Base-by-base conservation (phyloP, 148 eudicot genomes). In the Silene uniflora region DNA sequence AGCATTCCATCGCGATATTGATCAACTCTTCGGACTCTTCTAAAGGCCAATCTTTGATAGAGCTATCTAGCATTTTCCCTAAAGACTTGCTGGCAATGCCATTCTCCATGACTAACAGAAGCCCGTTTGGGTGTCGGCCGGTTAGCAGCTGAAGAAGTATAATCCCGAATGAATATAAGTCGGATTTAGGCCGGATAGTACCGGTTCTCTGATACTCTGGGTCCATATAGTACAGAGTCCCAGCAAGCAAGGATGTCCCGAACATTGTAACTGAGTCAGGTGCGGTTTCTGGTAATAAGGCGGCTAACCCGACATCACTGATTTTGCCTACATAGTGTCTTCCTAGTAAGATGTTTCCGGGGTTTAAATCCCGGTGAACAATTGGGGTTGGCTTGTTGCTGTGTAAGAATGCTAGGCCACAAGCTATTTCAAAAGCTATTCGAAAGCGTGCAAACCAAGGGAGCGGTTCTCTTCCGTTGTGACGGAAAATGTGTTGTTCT, bases 181-280 rank as follows among this genome's bases (percentile, higher is more conserved):
- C 97, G 47, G 97, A 92, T 72, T 92, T 90, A 10, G 95, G 88
- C 46, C 93, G 71, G 55, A 90, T 80, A 21, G 91, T 90, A 39
- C 97, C 97, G 5, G 95, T 92, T 82, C 97, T 86, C 39, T 88
- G 96, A 78, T 89, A 92, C 67, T 91, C 97, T 0, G 97, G 97
- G 77, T 91, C 97, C 81, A 88, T 87, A 62, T 91, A 91, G 71
- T 67, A 82, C 23, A 89, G 74, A 13, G 91, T 87, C 59, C 97
- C 93, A 16, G 90, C 93, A 49, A 89, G 66, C 42, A 83, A 29
- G 61, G 91, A 88, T 72, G 87, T 80, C 7, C 87, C 81, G 18
- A 86, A 88, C 79, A 84, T 83, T 24, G 93, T 89, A 9, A 89
- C 73, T 18, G 86, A 82, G 72, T 91, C 91, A 23, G 91, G 90